Evolutionary conservation across 1,284 basidiomycete genomes (phyloP).

Genomic region (Butyriboletus appendiculatus): DNA sequence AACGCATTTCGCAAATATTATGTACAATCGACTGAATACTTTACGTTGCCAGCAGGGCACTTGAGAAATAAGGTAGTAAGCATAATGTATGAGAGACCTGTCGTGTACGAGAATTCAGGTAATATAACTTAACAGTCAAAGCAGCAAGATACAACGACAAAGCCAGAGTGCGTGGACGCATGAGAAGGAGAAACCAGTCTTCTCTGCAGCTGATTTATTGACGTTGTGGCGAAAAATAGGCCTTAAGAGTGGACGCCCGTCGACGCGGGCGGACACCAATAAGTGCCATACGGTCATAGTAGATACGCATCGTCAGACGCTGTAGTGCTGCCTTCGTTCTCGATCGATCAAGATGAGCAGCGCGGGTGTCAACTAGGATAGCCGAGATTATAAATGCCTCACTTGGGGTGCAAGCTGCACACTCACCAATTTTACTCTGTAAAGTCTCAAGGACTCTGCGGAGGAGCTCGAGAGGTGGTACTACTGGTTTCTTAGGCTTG

Average conservation of each 20-base stretch:
- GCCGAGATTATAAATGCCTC: background rate
- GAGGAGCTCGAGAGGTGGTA: slow-evolving; percentile 48
- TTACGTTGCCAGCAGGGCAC: slow-evolving; percentile 14
- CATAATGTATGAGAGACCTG: background rate
- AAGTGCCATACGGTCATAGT: slow-evolving; percentile 55
- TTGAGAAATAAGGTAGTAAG: background rate
- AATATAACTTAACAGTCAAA: background rate
- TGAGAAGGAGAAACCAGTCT: background rate
- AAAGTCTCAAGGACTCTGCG: slow-evolving; percentile 48
- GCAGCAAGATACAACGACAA: background rate
- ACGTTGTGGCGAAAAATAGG: slow-evolving; percentile 33
- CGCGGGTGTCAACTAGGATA: slow-evolving; percentile 63
- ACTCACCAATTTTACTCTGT: slow-evolving; percentile 64
- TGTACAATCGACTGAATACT: slow-evolving; percentile 26
- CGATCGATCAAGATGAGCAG: slow-evolving; percentile 71
- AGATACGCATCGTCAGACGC: slow-evolving; percentile 58
- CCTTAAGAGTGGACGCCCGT: slow-evolving; percentile 30
- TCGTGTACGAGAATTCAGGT: background rate
- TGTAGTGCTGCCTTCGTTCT: slow-evolving; percentile 66
- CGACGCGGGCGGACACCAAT: slow-evolving; percentile 18
- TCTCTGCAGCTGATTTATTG: slow-evolving; percentile 4
- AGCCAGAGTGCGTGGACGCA: background rate
- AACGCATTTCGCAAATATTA: background rate
- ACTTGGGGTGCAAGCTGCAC: background rate
- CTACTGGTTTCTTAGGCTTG: slow-evolving; percentile 36